These are phyloP conservation scores for Trichosanthes cucumerina DNA, from an alignment of 306 rosid species.

Conservation along the genomic window DNA sequence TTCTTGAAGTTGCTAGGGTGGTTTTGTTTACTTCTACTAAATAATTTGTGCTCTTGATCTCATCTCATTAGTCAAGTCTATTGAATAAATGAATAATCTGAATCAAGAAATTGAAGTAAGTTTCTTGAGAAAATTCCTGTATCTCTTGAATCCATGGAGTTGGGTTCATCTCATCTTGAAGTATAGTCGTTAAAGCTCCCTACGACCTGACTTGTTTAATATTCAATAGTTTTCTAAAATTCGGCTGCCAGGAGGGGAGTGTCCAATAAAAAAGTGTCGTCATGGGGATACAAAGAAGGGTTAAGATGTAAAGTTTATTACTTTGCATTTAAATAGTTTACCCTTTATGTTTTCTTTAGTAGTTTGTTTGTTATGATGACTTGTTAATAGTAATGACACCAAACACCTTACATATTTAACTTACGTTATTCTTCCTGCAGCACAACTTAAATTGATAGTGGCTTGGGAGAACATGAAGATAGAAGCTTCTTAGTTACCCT, in stretches of 20 bases:
- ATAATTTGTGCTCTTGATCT: background rate
- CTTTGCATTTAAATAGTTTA: background rate
- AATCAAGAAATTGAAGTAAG: background rate
- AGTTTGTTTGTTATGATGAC: background rate
- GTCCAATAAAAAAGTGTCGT: background rate
- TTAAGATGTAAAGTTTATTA: background rate
- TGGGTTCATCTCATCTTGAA: background rate
- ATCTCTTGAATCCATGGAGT: background rate
- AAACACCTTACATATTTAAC: background rate
- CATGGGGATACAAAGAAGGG: background rate
- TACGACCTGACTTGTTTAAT: background rate
- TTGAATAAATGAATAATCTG: background rate
- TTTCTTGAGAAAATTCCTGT: background rate
- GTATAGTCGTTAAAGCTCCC: background rate
- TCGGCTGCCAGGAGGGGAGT: background rate
- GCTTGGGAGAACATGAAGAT: background rate
- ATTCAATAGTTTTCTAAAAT: background rate
- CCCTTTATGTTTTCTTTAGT: background rate
- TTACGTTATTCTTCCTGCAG: background rate
- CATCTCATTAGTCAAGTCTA: background rate
- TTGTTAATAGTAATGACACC: background rate
- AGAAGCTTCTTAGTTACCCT: background rate
- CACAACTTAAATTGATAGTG: background rate
- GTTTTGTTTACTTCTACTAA: background rate
- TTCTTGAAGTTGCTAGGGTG: background rate